phyloP scores from a whole-genome alignment of 1,139 yeast genomes.

The Kazachstania sp. region DNA sequence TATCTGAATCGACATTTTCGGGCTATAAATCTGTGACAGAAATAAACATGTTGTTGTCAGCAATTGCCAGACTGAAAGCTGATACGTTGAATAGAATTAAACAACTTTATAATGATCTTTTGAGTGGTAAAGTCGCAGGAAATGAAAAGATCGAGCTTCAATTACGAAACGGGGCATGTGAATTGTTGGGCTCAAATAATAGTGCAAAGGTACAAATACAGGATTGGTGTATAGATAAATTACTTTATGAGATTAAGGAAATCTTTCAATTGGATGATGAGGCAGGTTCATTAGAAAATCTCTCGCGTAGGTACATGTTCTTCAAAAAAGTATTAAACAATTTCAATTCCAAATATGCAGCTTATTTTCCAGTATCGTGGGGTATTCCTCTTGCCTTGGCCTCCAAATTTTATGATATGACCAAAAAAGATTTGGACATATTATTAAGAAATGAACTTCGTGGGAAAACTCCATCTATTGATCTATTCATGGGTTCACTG shows the following conservation, averaged over 20 bases:
- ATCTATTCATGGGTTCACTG: conserved; percentile 49
- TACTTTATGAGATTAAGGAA: conserved; percentile 62
- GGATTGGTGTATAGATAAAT: conserved; percentile 65
- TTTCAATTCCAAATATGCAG: conserved; percentile 44
- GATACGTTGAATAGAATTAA: conserved; percentile 65
- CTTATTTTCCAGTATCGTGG: conserved; percentile 67
- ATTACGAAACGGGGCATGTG: conserved; percentile 47
- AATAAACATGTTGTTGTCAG: conserved; percentile 59
- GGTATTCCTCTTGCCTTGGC: conserved; percentile 55
- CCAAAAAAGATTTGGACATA: conserved; percentile 55
- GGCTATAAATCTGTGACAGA: conserved; percentile 79
- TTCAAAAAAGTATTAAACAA: conserved; percentile 62
- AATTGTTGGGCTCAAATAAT: conserved; percentile 54
- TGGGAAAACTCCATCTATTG: conserved; percentile 35
- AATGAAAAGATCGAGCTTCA: conserved; percentile 28
- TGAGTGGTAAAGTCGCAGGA: conserved; percentile 12
- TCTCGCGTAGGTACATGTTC: conserved; percentile 71
- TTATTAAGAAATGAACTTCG: conserved; percentile 35
- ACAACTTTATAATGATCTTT: conserved; percentile 52
- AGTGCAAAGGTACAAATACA: conserved; percentile 54
- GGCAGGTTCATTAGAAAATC: conserved; percentile 87
- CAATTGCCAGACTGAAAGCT: conserved; percentile 55
- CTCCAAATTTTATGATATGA: conserved; percentile 55
- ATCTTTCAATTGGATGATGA: conserved; percentile 77
- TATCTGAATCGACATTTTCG: conserved; percentile 60